Conservation (phyloP, 2,329 filamentous ascomycete species). For the Colletotrichum abscissum region DNA sequence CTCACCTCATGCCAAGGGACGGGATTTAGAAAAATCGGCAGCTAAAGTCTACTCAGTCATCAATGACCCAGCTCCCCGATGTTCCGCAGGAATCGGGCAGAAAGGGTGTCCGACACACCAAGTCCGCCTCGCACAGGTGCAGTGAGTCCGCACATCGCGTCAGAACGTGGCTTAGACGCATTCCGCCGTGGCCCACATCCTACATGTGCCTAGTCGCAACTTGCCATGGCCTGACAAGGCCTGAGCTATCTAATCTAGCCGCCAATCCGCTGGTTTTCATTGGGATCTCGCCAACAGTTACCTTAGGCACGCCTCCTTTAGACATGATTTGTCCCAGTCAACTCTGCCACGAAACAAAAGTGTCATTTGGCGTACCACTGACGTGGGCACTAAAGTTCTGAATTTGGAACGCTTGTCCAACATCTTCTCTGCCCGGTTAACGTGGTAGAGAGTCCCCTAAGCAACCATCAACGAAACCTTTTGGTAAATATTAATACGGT, state of each 20-base stretch:
- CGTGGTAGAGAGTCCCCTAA: background rate
- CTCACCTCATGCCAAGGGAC: background rate
- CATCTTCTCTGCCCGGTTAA: background rate
- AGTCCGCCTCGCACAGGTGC: background rate
- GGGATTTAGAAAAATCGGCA: background rate
- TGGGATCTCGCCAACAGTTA: background rate
- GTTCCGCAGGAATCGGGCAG: slow-evolving; percentile 18
- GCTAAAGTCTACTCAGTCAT: background rate
- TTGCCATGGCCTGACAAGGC: background rate
- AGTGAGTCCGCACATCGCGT: background rate
- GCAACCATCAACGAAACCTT: background rate
- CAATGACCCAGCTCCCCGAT: background rate
- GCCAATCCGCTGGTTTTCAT: background rate
- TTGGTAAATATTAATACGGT: background rate
- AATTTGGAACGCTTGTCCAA: background rate
- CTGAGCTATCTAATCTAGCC: background rate
- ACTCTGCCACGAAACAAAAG: background rate
- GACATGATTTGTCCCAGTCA: background rate
- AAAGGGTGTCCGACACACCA: background rate
- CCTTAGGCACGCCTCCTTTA: background rate
- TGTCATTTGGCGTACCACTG: background rate
- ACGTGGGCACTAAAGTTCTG: background rate
- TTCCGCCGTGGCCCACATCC: background rate
- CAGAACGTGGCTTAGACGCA: slow-evolving; percentile 6
- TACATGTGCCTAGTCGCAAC: background rate